Base-by-base conservation (phyloP, 768 basidiomycete genomes). In the Pulveroboletus sp. region DNA sequence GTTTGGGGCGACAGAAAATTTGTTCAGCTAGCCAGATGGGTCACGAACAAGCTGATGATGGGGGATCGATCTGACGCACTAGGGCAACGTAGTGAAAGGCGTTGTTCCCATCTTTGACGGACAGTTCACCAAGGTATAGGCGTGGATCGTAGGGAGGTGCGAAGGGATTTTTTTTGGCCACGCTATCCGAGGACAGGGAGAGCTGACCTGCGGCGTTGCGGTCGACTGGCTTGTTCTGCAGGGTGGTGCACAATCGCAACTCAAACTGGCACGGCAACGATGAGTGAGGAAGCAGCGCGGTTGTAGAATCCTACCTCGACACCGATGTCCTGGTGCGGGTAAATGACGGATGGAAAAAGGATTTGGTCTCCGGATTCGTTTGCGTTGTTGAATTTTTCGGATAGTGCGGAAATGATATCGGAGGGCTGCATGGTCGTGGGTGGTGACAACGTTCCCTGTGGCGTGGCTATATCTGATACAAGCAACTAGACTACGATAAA, bases 111-210 rank as follows among this genome's bases (percentile, higher is more conserved):
- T 85, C 83, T 43, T 57, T 32, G 29, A 58, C 11, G 43, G 75
- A 76, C 42, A 95, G 64, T 53, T 89, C 85, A 0, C 90, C 92
- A 1, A 97, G 69, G 56, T 79, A 78, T 13, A 98, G 73, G 45
- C 85, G 83, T 8, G 78, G 74, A 41, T 81, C 81, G 63, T 94
- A 97, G 5, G 94, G 94, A 5, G 90, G 88, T n/a, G 77, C 70
- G 66, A 98, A 95, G 1, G 92, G 92, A 59, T 93, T 82, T 20
- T 60, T 61, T 36, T 72, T 73, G 36, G 60, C 50, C 11, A 54
- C 42, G n/a, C 61, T 38, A 37, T 66, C 61, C 35, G 53, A 68
- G 54, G 47, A 47, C 56, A 46, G 52, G 43, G 48, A 60, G 52
- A 50, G 63, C 19, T 67, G 64, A 45, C 72, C 73, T 43, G 74